Base-by-base conservation (phyloP, 225 moss, liverwort and hornwort species). In the Polytrichum commune region DNA sequence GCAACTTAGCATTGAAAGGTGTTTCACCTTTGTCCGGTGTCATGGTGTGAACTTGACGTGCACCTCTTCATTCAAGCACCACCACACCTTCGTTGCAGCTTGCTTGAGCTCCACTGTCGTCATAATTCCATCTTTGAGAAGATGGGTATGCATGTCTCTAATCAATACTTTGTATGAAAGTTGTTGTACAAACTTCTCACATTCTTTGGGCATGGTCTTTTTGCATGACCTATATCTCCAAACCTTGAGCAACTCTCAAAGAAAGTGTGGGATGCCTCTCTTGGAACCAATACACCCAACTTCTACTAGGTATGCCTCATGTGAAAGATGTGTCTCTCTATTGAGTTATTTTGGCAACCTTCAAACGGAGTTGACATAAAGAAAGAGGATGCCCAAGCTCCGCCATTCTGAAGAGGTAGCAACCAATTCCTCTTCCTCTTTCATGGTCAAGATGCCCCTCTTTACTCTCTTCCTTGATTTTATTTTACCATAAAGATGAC, bases 291-390 rank as follows among this genome's bases (percentile, higher is more conserved):
- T 60, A 61, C 53, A 75, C 53, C 75, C 75, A 75, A 26, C 69
- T 69, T 6, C 69, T 53, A 16, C 63, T 55, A 2, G 63, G 64
- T 19, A 75, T 64, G 29, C 63, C 63, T 24, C 69, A 46, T 22
- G 38, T 62, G 35, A 75, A 69, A 6, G 75, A 54, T 8, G 75
- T 75, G 13, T 54, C 29, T 26, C 75, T 54, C 20, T 32, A 30
- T n/a, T 76, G 75, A 9, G 69, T 76, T 8, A 70, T 69, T 55
- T 76, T 27, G 19, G 69, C 69, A 25, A 76, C 75, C 69, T 70
- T 70, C 75, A 76, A 54, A 55, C 35, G 54, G 10, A 76, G 54
- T 55, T 76, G 55, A 5, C 53, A 27, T 20, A 67, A 67, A 13
- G 69, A 69, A 61, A 76, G 64, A 62, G 32, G 69, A 20, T 76